Base-by-base conservation (phyloP, 306 rosid genomes). In the Lithocarpus polystachyus region DNA sequence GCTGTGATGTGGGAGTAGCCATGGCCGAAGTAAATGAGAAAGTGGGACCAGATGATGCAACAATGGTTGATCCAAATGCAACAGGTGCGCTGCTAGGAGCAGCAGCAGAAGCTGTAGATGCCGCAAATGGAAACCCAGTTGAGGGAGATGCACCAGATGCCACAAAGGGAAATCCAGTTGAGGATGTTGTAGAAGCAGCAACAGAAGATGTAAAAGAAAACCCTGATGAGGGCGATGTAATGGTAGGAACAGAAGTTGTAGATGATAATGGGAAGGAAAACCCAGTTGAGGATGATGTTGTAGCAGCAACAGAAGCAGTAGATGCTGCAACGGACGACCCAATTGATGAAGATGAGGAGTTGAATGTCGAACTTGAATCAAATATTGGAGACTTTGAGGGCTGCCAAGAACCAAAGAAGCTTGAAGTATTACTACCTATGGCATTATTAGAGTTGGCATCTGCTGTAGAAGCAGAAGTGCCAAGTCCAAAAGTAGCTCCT, bases 21-120 rank as follows among this genome's bases (percentile, higher is more conserved):
- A 84, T 82, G 31, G 92, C 73, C 17, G 95, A 80, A 70, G 83
- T 78, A 81, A 92, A 95, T 55, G 90, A 77, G 84, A 92, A 95
- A 51, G 65, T 76, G 53, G 90, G 68, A 74, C 88, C 79, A 55
- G 92, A 72, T 22, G 89, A 73, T 68, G 90, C 86, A 62, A 85
- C 81, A 59, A 81, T 82, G 24, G 92, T 75, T 19, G 89, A 85
- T 68, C 82, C 90, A 84, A 94, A 89, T 62, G 81, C 43, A 4
- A 43, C 13, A 18, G 88, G 82, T 19, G 89, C 62, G 48, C 83
- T 81, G 77, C 77, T 79, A 45, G 87, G 69, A 67, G 65, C 55
- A n/a, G 82, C 64, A 81, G 77, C 76, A 80, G 88, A 70, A 64
- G 77, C 75, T 35, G 87, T 18, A 4, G 91, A 68, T 43, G 74